phyloP scores from a whole-genome alignment of 345 rosid genomes.

The Barbarea vulgaris region DNA sequence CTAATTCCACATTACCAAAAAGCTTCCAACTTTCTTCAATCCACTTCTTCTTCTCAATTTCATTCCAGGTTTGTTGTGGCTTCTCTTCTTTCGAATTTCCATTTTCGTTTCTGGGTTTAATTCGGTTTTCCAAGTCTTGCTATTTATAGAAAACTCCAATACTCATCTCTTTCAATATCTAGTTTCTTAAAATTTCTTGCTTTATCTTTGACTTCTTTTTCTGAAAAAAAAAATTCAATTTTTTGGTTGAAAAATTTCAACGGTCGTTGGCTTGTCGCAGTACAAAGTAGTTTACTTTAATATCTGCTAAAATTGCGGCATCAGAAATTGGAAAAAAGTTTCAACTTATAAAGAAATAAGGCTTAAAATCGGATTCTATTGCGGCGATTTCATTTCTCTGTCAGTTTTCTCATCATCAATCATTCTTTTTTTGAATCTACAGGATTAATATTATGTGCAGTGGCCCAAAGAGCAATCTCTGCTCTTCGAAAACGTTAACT shows the following conservation, averaged over 20 bases:
- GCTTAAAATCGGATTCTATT: background rate
- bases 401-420: slow-evolving; percentile 3
- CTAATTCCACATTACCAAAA: background rate
- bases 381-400: background rate
- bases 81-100: background rate
- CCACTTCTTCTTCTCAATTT: background rate
- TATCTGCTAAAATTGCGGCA: background rate
- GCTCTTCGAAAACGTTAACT: slow-evolving; percentile 45
- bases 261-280: slow-evolving; percentile 17
- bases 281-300: slow-evolving; percentile 22
- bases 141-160: slow-evolving; percentile 11
- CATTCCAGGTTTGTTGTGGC: slow-evolving; percentile 38
- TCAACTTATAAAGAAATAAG: background rate
- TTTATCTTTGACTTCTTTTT: slow-evolving; percentile 25
- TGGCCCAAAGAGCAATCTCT: slow-evolving; percentile 47
- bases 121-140: slow-evolving; percentile 1
- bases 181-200: background rate
- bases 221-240: background rate
- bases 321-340: slow-evolving; percentile 1
- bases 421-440: slow-evolving; percentile 22
- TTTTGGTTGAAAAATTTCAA: slow-evolving; percentile 14
- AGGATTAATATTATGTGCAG: slow-evolving; percentile 59
- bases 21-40: slow-evolving; percentile 13
- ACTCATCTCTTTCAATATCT: background rate
- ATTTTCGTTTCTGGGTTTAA: background rate